Evolutionary conservation across 805 yeast species (phyloP).

Genomic region (Kodamaea laetipori): DNA sequence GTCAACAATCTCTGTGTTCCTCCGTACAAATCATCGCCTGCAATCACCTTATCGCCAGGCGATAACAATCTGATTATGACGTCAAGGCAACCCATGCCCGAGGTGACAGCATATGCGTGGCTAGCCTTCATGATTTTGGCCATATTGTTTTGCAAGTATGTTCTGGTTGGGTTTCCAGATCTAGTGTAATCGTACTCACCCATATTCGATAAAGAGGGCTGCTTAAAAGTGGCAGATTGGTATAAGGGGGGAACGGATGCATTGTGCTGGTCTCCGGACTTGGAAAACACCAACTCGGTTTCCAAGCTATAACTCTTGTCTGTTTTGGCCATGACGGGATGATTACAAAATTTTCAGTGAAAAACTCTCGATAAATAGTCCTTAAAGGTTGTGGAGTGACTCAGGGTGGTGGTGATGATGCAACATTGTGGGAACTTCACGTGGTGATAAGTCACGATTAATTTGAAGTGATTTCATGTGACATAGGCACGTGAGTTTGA

Average conservation of each 20-base stretch:
- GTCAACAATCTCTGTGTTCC: slow-evolving; percentile 88
- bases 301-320: slow-evolving; percentile 51
- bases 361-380: slow-evolving; percentile 2
- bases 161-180: slow-evolving; percentile 92
- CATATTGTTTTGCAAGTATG: slow-evolving; percentile 74
- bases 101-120: slow-evolving; percentile 76
- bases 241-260: slow-evolving; percentile 87
- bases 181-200: slow-evolving; percentile 79
- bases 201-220: slow-evolving; percentile 67
- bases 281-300: slow-evolving; percentile 67
- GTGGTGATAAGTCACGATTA: slow-evolving; percentile 11
- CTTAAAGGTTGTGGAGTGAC: slow-evolving; percentile 6
- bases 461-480: slow-evolving; percentile 1
- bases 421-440: slow-evolving; percentile 7
- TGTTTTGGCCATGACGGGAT: slow-evolving; percentile 3
- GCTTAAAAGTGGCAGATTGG: slow-evolving; percentile 94
- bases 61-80: slow-evolving; percentile 71
- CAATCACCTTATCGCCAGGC: slow-evolving; percentile 89
- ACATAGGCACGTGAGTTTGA: not conserved
- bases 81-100: slow-evolving; percentile 93
- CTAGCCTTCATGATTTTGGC: slow-evolving; percentile 78
- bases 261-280: slow-evolving; percentile 66
- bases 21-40: slow-evolving; percentile 94
- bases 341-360: not conserved
- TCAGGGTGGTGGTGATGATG: slow-evolving; percentile 11